phyloP scores from a whole-genome alignment of 2,329 filamentous ascomycete species.

The Myriosclerotinia scirpicola region DNA sequence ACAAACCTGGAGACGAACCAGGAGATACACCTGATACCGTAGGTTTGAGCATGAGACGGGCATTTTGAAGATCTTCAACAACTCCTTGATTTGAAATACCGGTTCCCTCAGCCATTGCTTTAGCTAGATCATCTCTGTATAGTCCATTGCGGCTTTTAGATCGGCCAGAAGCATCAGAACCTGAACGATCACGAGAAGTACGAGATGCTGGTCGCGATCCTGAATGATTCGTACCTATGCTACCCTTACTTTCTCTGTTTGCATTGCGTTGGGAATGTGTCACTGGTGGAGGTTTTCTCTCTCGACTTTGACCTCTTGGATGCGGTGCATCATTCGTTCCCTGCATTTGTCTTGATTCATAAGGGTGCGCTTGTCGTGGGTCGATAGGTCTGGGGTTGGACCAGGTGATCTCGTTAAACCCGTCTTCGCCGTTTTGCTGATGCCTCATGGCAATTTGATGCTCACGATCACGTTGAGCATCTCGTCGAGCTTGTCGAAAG shows the following conservation, averaged over 20 bases:
- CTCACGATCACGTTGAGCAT: conserved; percentile 40
- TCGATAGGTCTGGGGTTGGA: conserved; percentile 10
- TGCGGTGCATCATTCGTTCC: conserved; percentile 30
- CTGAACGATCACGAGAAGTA: conserved; percentile 37
- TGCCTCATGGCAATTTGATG: conserved; percentile 35
- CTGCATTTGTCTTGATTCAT: conserved; percentile 25
- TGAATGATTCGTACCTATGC: conserved; percentile 30
- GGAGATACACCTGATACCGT: conserved; percentile 29
- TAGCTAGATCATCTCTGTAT: conserved; percentile 38
- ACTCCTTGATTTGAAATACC: conserved; percentile 30
- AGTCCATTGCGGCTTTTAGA: conserved; percentile 39
- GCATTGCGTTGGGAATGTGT: conserved; percentile 25
- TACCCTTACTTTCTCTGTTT: conserved; percentile 28
- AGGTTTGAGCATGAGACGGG: conserved; percentile 32
- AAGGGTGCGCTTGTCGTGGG: conserved; percentile 23
- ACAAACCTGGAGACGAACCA: conserved; percentile 20
- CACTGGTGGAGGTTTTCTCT: conserved; percentile 36
- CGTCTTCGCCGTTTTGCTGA: conserved; percentile 29
- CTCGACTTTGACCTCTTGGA: conserved; percentile 34
- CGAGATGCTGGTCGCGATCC: conserved; percentile 36
- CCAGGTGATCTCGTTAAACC: conserved; percentile 30
- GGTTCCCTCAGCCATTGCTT: conserved; percentile 35
- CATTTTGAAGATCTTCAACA: conserved; percentile 34
- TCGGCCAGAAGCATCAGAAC: conserved; percentile 37
- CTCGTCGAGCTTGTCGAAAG: conserved; percentile 39